Evolutionary conservation across 2,329 filamentous ascomycete genomes (phyloP).

Genomic region (Aspergillus arachidicola): DNA sequence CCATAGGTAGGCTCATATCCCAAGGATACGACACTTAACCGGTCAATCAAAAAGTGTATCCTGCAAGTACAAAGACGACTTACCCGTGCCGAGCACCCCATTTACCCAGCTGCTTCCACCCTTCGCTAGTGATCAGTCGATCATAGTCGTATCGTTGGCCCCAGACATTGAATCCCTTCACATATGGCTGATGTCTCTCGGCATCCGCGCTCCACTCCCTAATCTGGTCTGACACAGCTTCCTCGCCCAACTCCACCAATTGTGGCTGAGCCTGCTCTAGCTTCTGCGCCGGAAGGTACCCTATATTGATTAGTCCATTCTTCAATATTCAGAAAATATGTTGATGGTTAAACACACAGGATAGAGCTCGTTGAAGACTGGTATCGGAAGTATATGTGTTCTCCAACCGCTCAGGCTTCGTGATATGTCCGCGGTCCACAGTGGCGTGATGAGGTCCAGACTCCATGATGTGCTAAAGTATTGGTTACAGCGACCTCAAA

Average conservation of each 20-base stretch:
- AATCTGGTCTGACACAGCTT: slow-evolving; percentile 34
- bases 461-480: background rate
- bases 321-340: background rate
- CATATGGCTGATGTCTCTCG: slow-evolving; percentile 65
- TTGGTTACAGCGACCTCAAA: background rate
- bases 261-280: slow-evolving; percentile 53
- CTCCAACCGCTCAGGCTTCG: slow-evolving; percentile 52
- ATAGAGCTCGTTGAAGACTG: slow-evolving; percentile 55
- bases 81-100: slow-evolving; percentile 37
- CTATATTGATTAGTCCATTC: slow-evolving; percentile 12
- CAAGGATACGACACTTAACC: slow-evolving; percentile 25
- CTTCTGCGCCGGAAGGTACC: slow-evolving; percentile 53
- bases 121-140: slow-evolving; percentile 65
- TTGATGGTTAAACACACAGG: slow-evolving; percentile 41
- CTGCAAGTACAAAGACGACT: background rate
- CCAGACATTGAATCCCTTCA: slow-evolving; percentile 64
- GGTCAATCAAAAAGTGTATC: background rate
- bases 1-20: slow-evolving; percentile 28
- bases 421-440: slow-evolving; percentile 57
- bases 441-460: slow-evolving; percentile 30
- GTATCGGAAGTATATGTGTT: slow-evolving; percentile 63
- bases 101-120: slow-evolving; percentile 56
- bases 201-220: slow-evolving; percentile 56
- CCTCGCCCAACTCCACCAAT: slow-evolving; percentile 31
- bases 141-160: slow-evolving; percentile 56